Evolutionary conservation across 202 grass and related monocot species (phyloP).

Genomic region (Dendrocalamus latiflorus): DNA sequence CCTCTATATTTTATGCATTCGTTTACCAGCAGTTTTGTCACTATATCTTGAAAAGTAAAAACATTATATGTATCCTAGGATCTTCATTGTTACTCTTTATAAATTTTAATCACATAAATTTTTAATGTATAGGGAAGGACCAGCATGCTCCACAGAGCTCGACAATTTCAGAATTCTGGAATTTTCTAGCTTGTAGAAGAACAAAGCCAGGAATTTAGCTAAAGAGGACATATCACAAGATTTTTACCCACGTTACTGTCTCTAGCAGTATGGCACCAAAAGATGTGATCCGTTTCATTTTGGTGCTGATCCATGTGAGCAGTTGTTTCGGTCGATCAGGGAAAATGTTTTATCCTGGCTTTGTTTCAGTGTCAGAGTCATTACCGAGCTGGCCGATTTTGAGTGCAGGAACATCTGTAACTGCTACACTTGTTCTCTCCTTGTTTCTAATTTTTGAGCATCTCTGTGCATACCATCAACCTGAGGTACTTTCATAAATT

Average conservation of each 20-base stretch:
- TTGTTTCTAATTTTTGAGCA: conserved; percentile 88
- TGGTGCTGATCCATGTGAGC: conserved; percentile 56
- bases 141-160: conserved; percentile 34
- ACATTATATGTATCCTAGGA: not conserved
- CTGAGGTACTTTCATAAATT: conserved; percentile 64
- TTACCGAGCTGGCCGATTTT: conserved; percentile 77
- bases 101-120: not conserved
- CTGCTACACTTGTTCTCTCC: conserved; percentile 59
- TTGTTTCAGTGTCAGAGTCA: too few relatives aligned
- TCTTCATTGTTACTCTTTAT: not conserved
- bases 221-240: conserved; percentile 1
- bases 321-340: conserved; percentile 58
- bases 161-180: conserved; percentile 28
- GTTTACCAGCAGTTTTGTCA: not conserved
- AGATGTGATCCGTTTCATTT: conserved; percentile 47
- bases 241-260: conserved; percentile 2
- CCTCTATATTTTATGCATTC: not conserved
- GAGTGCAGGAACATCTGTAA: conserved; percentile 75
- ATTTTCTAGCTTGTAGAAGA: conserved; percentile 29
- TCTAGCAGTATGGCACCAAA: conserved; percentile 54
- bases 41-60: not conserved
- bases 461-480: conserved; percentile 83
- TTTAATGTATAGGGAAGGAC: conserved; percentile 30
- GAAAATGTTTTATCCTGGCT: conserved; percentile 58
- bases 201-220: conserved; percentile 1